A percentile compares a stretch with the other conserved stretches of the same genome.
phyloP scores from a whole-genome alignment of 179 eudicot genomes.

The Spergularia azorica region DNA sequence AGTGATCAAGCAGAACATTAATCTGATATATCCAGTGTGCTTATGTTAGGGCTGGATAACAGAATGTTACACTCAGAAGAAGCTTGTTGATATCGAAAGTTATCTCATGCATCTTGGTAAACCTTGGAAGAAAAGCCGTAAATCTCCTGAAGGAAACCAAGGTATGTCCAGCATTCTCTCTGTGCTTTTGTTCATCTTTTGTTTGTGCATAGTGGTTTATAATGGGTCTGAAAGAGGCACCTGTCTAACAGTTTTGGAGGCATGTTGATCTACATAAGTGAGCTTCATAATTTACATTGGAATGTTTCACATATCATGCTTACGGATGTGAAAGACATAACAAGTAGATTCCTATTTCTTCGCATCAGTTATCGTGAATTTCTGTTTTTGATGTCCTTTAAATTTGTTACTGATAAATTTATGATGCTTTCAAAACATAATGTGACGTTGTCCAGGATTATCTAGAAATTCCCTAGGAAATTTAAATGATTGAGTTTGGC shows the following conservation, averaged over 20 bases:
- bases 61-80: slow-evolving; percentile 72
- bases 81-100: slow-evolving; percentile 84
- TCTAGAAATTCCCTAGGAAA: no score
- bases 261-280: no score
- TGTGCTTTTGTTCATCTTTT: no score
- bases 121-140: slow-evolving; percentile 71
- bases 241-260: no score
- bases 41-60: slow-evolving; percentile 76
- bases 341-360: neutral
- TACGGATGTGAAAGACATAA: neutral
- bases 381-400: neutral
- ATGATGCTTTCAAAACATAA: neutral
- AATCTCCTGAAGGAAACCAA: slow-evolving; percentile 40
- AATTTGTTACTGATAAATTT: neutral
- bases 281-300: no score
- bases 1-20: slow-evolving; percentile 10
- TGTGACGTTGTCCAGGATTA: no score
- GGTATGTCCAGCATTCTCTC: slow-evolving; percentile 41
- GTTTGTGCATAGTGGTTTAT: no score
- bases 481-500: no score
- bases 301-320: neutral
- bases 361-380: neutral
- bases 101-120: slow-evolving; percentile 88
- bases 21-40: slow-evolving; percentile 30
- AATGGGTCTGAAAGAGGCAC: no score